Conservation (phyloP, 805 yeast genomes). For the Hanseniaspora vineae region DNA sequence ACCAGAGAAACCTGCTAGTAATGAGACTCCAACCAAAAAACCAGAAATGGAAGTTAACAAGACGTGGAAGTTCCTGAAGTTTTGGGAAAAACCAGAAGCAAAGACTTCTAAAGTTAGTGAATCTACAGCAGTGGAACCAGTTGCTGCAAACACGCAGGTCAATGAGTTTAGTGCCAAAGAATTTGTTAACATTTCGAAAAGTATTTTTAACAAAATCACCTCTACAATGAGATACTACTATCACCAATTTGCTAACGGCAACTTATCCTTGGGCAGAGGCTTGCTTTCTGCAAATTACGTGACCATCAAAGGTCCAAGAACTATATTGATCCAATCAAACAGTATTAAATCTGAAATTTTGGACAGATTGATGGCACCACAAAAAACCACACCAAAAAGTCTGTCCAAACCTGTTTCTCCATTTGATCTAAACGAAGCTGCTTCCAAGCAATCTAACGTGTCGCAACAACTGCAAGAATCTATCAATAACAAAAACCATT, state of each 20-base stretch:
- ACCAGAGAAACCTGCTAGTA: slow-evolving; percentile 6
- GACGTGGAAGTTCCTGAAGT: neutral
- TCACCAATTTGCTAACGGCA: neutral
- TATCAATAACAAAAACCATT: slow-evolving; percentile 8
- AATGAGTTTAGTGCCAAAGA: neutral
- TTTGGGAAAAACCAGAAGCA: neutral
- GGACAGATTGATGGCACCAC: neutral
- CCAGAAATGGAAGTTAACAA: neutral
- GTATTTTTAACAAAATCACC: neutral
- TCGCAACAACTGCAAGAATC: neutral
- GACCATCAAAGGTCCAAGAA: slow-evolving; percentile 19
- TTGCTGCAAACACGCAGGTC: too few relatives aligned
- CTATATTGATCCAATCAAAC: slow-evolving; percentile 19
- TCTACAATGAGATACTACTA: neutral
- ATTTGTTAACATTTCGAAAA: neutral
- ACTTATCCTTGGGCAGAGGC: neutral
- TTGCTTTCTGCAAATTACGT: neutral
- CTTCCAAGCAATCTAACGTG: neutral
- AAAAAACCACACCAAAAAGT: slow-evolving; percentile 1
- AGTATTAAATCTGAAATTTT: neutral
- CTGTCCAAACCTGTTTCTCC: neutral
- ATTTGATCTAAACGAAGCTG: slow-evolving; percentile 2
- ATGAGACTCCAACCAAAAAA: neutral
- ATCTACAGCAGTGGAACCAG: too few relatives aligned
- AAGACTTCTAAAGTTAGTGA: too few relatives aligned